These are phyloP conservation scores for Purshia tridentata DNA, from an alignment of 306 rosid species.

Conservation along the genomic window DNA sequence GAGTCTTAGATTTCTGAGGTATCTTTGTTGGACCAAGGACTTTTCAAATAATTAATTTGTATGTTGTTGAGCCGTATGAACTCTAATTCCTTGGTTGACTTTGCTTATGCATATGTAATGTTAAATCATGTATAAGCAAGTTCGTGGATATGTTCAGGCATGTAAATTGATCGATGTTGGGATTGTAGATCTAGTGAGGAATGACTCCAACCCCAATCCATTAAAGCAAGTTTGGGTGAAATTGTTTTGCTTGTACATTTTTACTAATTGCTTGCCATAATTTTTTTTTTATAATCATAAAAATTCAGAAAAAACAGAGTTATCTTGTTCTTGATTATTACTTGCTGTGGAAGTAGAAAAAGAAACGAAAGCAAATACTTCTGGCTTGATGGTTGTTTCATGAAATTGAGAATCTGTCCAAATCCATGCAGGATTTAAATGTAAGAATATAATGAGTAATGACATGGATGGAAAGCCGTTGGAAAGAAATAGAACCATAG, in stretches of 20 bases:
- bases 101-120: background rate
- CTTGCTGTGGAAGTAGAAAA: background rate
- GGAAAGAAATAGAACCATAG: background rate
- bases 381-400: background rate
- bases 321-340: background rate
- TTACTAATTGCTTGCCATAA: background rate
- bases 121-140: background rate
- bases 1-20: background rate
- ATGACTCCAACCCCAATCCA: background rate
- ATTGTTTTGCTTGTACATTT: background rate
- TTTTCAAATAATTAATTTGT: background rate
- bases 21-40: slow-evolving; percentile 8
- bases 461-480: background rate
- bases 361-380: background rate
- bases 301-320: background rate
- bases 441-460: background rate
- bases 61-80: background rate
- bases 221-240: slow-evolving; percentile 1
- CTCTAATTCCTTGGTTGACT: slow-evolving; percentile 3
- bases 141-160: background rate
- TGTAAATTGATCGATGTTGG: background rate
- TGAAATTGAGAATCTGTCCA: background rate
- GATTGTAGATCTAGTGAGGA: background rate
- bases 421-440: background rate
- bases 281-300: background rate